Conservation (phyloP, 1,284 basidiomycete species). For the Clitocybe nebularis region DNA sequence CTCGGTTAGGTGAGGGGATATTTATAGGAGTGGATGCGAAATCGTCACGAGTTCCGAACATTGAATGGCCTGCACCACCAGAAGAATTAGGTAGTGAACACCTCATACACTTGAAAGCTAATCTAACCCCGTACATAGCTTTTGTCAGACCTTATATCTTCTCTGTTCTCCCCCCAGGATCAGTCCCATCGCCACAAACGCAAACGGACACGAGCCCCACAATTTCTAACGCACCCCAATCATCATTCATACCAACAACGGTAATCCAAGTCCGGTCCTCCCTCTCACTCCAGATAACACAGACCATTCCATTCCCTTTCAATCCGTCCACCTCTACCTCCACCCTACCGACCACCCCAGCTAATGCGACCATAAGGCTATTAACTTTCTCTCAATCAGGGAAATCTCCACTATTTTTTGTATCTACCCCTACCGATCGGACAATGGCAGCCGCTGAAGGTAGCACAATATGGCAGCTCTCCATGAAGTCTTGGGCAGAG, state of each 20-base stretch:
- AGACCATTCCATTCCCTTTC: slow-evolving; percentile 69
- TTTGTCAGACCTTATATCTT: slow-evolving; percentile 85
- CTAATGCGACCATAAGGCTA: slow-evolving; percentile 55
- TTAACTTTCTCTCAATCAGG: slow-evolving; percentile 46
- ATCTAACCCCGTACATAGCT: slow-evolving; percentile 37
- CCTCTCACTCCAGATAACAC: slow-evolving; percentile 62
- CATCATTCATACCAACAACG: slow-evolving; percentile 44
- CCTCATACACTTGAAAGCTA: background rate
- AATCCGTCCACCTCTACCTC: slow-evolving; percentile 22
- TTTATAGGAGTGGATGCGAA: slow-evolving; percentile 72
- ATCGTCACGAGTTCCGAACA: slow-evolving; percentile 49
- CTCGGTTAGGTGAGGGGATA: slow-evolving; percentile 60
- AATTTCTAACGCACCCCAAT: slow-evolving; percentile 18
- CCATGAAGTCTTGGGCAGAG: slow-evolving; percentile 70
- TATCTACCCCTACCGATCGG: slow-evolving; percentile 74
- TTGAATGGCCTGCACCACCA: slow-evolving; percentile 80
- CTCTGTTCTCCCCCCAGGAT: slow-evolving; percentile 69
- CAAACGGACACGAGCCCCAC: slow-evolving; percentile 21
- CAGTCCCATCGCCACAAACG: slow-evolving; percentile 37
- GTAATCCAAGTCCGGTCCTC: slow-evolving; percentile 80
- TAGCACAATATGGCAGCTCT: slow-evolving; percentile 74
- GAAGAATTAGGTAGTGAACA: slow-evolving; percentile 65
- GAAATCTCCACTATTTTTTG: slow-evolving; percentile 61
- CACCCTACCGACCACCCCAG: slow-evolving; percentile 21
- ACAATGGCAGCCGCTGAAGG: slow-evolving; percentile 60